A percentile compares a stretch with the other conserved stretches of the same genome.
Conservation (phyloP, 306 rosid species). For the Rosa persica region DNA sequence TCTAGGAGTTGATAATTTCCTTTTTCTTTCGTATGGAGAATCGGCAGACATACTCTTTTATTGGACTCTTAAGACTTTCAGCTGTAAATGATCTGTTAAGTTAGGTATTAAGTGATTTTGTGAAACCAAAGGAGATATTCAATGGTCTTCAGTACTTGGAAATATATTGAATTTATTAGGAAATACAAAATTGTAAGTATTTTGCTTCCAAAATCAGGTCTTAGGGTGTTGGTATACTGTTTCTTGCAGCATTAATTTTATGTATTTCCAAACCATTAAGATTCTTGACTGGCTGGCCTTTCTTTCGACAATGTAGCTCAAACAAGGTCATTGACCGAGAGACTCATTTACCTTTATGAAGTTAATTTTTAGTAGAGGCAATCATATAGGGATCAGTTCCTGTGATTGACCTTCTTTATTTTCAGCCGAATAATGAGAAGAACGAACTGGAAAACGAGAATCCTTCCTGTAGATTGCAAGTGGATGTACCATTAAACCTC, state of each 20-base stretch:
- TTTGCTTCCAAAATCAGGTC: not conserved
- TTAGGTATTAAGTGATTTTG: conserved; percentile 1
- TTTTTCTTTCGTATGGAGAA: not conserved
- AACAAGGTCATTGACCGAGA: not conserved
- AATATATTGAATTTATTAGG: not conserved
- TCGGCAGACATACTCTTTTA: not conserved
- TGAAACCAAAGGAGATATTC: not conserved
- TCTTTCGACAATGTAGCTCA: not conserved
- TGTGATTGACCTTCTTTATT: conserved; percentile 29
- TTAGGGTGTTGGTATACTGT: not conserved
- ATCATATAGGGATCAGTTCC: not conserved
- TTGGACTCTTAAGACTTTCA: not conserved
- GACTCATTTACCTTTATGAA: not conserved
- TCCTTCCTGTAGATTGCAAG: conserved; percentile 53
- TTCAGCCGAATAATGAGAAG: conserved; percentile 53
- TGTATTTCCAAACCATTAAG: not conserved
- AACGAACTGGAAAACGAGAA: conserved; percentile 32
- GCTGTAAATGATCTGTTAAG: not conserved
- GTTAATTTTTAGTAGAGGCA: not conserved
- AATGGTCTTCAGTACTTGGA: not conserved
- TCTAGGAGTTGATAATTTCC: not conserved
- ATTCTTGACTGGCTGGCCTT: not conserved
- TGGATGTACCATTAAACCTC: conserved; percentile 48
- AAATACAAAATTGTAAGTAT: not conserved
- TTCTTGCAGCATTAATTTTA: not conserved